Percentiles rank a stretch among this genome's conserved stretches.
Conservation (phyloP, 352 stramenopile species). For the Blastocystis hominis region DNA sequence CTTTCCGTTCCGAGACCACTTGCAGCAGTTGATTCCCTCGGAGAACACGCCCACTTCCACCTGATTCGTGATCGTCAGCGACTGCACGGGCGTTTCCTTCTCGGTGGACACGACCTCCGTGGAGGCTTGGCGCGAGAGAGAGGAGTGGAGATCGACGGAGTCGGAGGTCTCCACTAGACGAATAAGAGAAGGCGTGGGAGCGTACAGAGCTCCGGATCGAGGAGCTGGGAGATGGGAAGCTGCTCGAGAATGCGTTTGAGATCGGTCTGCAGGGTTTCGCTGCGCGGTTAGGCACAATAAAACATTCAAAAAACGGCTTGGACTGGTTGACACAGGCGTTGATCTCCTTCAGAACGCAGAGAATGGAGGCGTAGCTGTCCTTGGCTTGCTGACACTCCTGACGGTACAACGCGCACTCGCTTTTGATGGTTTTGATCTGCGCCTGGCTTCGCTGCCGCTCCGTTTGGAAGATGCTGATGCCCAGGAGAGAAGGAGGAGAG, state of each 20-base stretch:
- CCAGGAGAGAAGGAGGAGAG: slow-evolving; percentile 27
- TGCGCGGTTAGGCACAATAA: background rate
- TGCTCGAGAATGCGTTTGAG: background rate
- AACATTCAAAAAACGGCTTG: background rate
- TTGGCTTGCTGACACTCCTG: background rate
- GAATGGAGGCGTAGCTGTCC: background rate
- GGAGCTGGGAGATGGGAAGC: background rate
- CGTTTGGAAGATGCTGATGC: slow-evolving; percentile 53
- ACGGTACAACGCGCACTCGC: background rate
- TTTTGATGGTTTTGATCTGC: slow-evolving; percentile 8
- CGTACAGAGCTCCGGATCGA: background rate
- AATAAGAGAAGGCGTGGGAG: background rate
- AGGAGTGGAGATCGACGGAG: background rate
- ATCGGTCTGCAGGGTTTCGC: background rate
- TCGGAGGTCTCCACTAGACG: background rate
- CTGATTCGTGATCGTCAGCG: background rate
- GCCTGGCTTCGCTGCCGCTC: slow-evolving; percentile 41
- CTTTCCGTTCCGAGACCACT: slow-evolving; percentile 32
- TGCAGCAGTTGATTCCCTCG: slow-evolving; percentile 13
- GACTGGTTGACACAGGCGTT: background rate
- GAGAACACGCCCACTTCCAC: slow-evolving; percentile 41
- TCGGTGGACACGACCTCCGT: background rate
- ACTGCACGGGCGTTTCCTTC: background rate
- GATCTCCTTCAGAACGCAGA: background rate
- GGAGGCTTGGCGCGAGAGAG: background rate